Conservation (phyloP, 306 rosid species). For the Glycine latifolia region DNA sequence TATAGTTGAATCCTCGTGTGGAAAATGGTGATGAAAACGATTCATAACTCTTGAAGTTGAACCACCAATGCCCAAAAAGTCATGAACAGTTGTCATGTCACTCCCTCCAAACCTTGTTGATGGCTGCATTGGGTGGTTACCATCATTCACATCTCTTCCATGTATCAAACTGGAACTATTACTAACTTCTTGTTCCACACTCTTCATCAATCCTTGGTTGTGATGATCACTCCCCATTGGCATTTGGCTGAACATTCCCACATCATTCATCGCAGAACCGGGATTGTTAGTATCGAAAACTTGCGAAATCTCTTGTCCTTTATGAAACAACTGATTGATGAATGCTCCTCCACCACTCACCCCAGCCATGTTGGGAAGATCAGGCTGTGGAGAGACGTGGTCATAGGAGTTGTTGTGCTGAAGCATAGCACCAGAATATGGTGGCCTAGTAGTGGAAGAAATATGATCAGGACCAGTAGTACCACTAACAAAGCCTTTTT, state of each 20-base stretch:
- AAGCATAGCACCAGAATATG: slow-evolving; percentile 3
- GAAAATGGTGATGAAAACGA: slow-evolving; percentile 63
- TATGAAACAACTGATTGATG: slow-evolving; percentile 52
- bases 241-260: slow-evolving; percentile 64
- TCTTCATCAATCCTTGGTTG: slow-evolving; percentile 49
- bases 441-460: slow-evolving; percentile 42
- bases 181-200: slow-evolving; percentile 51
- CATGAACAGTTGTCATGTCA: slow-evolving; percentile 65
- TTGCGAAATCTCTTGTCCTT: slow-evolving; percentile 57
- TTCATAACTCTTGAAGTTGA: slow-evolving; percentile 60
- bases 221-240: slow-evolving; percentile 50
- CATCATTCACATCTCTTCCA: no score
- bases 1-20: slow-evolving; percentile 59
- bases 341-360: slow-evolving; percentile 56
- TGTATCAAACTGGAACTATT: not conserved
- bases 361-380: slow-evolving; percentile 60
- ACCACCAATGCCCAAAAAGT: slow-evolving; percentile 81
- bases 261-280: slow-evolving; percentile 47
- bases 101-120: slow-evolving; percentile 47
- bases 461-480: slow-evolving; percentile 20
- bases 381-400: slow-evolving; percentile 51
- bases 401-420: slow-evolving; percentile 53
- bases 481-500: slow-evolving; percentile 53
- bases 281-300: slow-evolving; percentile 44
- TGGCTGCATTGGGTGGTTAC: slow-evolving; percentile 10